Conservation (phyloP, 108 stramenopile species). For the Nitzschia sp. region DNA sequence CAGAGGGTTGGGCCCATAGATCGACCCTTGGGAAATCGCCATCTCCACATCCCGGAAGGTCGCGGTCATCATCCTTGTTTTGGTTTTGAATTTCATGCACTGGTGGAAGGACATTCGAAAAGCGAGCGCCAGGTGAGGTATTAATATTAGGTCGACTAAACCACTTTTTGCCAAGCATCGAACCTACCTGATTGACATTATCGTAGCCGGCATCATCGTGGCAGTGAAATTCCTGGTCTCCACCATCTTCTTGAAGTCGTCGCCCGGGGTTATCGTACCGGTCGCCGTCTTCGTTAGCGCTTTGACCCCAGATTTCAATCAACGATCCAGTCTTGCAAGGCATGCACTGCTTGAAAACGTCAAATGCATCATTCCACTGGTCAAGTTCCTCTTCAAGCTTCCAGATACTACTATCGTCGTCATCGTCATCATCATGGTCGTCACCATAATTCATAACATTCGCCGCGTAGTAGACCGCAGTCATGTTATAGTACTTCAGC, state of each 20-base stretch:
- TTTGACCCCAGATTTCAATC: slow-evolving; percentile 21
- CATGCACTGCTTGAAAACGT: slow-evolving; percentile 50
- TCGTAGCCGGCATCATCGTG: slow-evolving; percentile 59
- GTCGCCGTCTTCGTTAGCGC: slow-evolving; percentile 18
- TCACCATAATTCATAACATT: neutral
- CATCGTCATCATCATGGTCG: neutral
- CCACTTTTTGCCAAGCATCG: neutral
- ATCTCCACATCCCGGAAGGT: slow-evolving; percentile 33
- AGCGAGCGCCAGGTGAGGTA: neutral
- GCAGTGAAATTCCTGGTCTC: slow-evolving; percentile 38
- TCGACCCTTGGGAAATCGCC: neutral
- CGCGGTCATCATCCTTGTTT: slow-evolving; percentile 54
- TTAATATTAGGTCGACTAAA: neutral
- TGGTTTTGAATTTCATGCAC: slow-evolving; percentile 67
- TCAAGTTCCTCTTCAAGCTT: slow-evolving; percentile 17
- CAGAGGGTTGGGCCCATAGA: neutral
- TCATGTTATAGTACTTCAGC: no score
- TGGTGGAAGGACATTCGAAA: neutral
- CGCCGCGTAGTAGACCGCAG: neutral
- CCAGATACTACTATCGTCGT: slow-evolving; percentile 19
- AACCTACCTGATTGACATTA: slow-evolving; percentile 64
- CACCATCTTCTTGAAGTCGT: slow-evolving; percentile 23
- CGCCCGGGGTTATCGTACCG: slow-evolving; percentile 23
- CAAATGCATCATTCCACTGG: slow-evolving; percentile 48
- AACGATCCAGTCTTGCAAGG: slow-evolving; percentile 55